A percentile compares a stretch with the other conserved stretches of the same genome.
These are phyloP conservation scores for Rubia occidens DNA, from an alignment of 305 asterid species.

Conservation along the genomic window DNA sequence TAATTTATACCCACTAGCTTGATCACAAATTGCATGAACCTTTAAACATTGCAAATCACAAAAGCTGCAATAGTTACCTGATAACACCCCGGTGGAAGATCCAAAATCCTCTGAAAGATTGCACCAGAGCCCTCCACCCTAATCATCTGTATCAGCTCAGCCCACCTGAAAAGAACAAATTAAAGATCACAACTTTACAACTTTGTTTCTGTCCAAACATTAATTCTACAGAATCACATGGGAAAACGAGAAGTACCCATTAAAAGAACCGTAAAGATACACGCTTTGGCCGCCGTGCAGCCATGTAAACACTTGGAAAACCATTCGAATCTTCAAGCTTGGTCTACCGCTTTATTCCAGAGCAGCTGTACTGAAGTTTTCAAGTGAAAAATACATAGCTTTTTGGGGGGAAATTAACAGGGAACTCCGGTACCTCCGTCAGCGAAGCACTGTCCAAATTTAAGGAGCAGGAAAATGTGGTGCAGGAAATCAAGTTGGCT, in stretches of 20 bases:
- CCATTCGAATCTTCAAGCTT: constrained; percentile 33
- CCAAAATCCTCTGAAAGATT: constrained; percentile 41
- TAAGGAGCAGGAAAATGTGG: background rate
- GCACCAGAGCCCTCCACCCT: constrained; percentile 41
- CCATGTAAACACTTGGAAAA: constrained; percentile 53
- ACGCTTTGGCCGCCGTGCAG: constrained; percentile 55
- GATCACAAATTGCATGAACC: background rate
- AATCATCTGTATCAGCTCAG: constrained; percentile 36
- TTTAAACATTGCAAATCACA: background rate
- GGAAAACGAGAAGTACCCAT: constrained; percentile 34
- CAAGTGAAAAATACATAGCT: background rate
- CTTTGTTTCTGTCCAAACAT: background rate
- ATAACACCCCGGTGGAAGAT: constrained; percentile 60
- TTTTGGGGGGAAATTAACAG: background rate
- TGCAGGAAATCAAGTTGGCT: constrained; percentile 7
- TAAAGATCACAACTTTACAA: constrained; percentile 4
- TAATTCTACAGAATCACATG: background rate
- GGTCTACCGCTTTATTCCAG: background rate
- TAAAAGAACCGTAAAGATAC: constrained; percentile 46
- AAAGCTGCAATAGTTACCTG: constrained; percentile 32
- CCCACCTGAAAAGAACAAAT: constrained; percentile 35
- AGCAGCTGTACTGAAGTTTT: background rate
- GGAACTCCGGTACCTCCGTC: constrained; percentile 12
- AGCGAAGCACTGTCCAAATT: background rate
- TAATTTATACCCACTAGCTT: background rate